Base-by-base conservation (phyloP, 2,329 filamentous ascomycete genomes). In the Epichloe sibirici region DNA sequence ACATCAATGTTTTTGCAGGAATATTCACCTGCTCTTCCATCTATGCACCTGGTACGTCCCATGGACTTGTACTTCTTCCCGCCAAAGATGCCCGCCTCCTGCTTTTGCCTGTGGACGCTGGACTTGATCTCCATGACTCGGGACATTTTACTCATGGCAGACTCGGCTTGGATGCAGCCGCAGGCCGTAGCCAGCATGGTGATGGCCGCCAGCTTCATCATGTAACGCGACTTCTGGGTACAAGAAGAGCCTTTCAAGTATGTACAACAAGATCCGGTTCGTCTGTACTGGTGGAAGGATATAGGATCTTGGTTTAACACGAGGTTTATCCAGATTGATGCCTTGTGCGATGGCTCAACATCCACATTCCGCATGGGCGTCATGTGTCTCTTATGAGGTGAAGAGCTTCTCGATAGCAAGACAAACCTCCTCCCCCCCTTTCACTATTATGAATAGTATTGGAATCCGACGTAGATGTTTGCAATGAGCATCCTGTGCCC, bases 1-100 rank as follows among this genome's bases (percentile, higher is more conserved):
- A 71, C 53, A 52, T 71, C 66, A 47, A 71, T 58, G 44, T 67
- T 68, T 17, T 62, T 58, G 57, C 66, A 69, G 17, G 54, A 53
- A 51, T 66, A 66, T 44, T 63, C 65, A 45, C 62, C 65, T 4
- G 49, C 49, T 17, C 34, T 31, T 34, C 49, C 49, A 28, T 45
- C 15, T n/a, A 35, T 28, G 23, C 49, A 51, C 35, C 28, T 35
- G 43, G 37, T 45, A 39, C 11, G 9, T 1, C 37, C 35, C 44
- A 42, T 51, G 34, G 35, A 28, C 35, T 42, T 13, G 35, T 51
- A 51, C 3, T 11, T 34, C 3, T 38, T 13, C 44, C 47, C 35
- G 7, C 34, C 23, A 31, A 51, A 51, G 21, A 51, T 21, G 6
- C 49, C 49, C 4, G 44, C 43, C 13, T 45, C 42, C 34, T 51